phyloP scores from a whole-genome alignment of 2,329 filamentous ascomycete species.

The Talaromyces rugulosus region DNA sequence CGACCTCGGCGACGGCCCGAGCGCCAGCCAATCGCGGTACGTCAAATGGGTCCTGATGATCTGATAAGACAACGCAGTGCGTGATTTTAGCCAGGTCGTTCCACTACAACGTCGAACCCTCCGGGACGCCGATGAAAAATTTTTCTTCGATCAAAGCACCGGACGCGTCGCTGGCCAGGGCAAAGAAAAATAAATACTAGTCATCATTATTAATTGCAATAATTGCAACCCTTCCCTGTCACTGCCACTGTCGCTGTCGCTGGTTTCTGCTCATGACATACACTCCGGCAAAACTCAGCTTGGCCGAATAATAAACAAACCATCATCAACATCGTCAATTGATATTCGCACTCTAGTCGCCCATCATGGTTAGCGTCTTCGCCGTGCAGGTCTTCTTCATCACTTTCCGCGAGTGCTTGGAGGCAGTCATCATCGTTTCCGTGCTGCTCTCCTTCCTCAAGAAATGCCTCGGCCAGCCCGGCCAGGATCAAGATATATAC shows the following conservation, averaged over 20 bases:
- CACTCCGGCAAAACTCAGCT: not conserved
- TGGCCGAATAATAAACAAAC: not conserved
- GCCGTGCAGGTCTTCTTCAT: conserved; percentile 69
- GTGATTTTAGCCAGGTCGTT: not conserved
- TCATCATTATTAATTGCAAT: not conserved
- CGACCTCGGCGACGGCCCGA: not conserved
- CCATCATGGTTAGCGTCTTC: conserved; percentile 14
- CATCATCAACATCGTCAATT: too few species aligned
- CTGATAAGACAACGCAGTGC: not conserved
- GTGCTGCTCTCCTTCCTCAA: conserved; percentile 83
- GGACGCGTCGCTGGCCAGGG: not conserved
- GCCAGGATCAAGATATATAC: conserved; percentile 58
- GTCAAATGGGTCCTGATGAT: not conserved
- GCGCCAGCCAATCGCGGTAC: not conserved
- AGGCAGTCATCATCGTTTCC: conserved; percentile 80
- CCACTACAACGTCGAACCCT: not conserved
- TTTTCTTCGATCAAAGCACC: not conserved
- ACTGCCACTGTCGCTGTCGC: not conserved
- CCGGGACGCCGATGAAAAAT: not conserved
- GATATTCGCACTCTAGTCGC: not conserved
- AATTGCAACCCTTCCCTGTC: not conserved
- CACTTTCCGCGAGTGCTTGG: conserved; percentile 78
- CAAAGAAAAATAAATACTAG: not conserved
- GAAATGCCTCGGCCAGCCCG: conserved; percentile 64
- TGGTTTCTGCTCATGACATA: not conserved